phyloP scores from a whole-genome alignment of 805 yeast species.

The Candida nitratophila region DNA sequence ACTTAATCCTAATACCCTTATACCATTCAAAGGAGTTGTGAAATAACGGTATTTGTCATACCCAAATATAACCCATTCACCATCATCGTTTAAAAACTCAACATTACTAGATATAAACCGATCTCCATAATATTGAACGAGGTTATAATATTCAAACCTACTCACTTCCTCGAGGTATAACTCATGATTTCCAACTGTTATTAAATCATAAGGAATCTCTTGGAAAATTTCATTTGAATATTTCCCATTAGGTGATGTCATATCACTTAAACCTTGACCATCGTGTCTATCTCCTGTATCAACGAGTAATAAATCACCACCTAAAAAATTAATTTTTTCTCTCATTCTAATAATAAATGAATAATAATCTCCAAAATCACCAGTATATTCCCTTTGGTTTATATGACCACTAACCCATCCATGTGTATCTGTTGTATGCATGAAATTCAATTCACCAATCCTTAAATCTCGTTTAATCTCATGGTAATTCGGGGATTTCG shows the following conservation, averaged over 20 bases:
- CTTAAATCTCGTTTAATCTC: conserved; percentile 44
- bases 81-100: conserved; percentile 40
- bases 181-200: conserved; percentile 91
- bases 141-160: conserved; percentile 51
- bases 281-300: conserved; percentile 95
- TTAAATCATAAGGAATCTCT: conserved; percentile 60
- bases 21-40: conserved; percentile 45
- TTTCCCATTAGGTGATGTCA: conserved; percentile 65
- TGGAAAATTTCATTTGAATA: conserved; percentile 53
- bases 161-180: conserved; percentile 64
- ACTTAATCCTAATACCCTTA: conserved; percentile 61
- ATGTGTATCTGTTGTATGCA: conserved; percentile 96
- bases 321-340: conserved; percentile 18
- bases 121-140: conserved; percentile 54
- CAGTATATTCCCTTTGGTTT: conserved; percentile 68
- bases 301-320: conserved; percentile 61
- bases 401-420: conserved; percentile 94
- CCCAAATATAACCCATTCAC: conserved; percentile 59
- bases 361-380: conserved; percentile 89
- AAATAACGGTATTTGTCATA: conserved; percentile 55
- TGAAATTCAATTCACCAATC: conserved; percentile 72
- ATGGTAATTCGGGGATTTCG: conserved; percentile 26
- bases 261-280: conserved; percentile 87
- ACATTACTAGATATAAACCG: conserved; percentile 70
- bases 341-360: conserved; percentile 55